Evolutionary conservation across 1,139 yeast genomes (phyloP), one percentile per base, ranked within the genome.

Genomic region (Pichia sp.): DNA sequence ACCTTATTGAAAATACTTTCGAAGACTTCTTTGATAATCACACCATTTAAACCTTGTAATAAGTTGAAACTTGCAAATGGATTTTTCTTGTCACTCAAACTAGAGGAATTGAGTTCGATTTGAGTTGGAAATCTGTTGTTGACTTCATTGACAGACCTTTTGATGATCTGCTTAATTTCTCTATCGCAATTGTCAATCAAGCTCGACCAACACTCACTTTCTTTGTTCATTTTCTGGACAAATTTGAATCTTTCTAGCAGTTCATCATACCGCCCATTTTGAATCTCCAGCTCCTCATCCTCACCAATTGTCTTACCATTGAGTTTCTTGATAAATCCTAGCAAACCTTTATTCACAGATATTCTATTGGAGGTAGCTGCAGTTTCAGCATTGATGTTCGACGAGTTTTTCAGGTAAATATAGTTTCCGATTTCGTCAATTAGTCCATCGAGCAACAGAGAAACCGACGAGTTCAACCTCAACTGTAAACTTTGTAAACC

Each of bases 351-450:
- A 30, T 65, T 60, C 4, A 63, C 17, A 6, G 57, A 46, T 14
- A 51, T 46, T 46, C 55, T 53, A 33, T 41, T 47, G 3, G 53
- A 49, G n/a, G n/a, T 24, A 29, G 16, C 34, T 3, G 14, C 69
- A n/a, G 52, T 57, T 58, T 74, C 68, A 62, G 41, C 17, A 14
- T n/a, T n/a, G 47, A 33, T 45, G 36, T 44, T 42, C 4, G 43
- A 17, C 31, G 56, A 40, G 33, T 46, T 46, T 31, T 85, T 87
- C 54, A 88, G 74, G 66, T 88, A 92, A 20, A 91, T 74, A 57
- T 89, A 87, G 55, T 78, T 80, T 59, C 83, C 85, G 46, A 91
- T 73, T 66, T 91, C 97, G 60, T 88, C 96, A 24, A 89, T 74
- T 31, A 91, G 74, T 64, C 83, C 83, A 55, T 85, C 90, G 64